These are phyloP conservation scores for Nigrospora oryzae DNA, from an alignment of 2,329 filamentous ascomycete genomes.

Conservation along the genomic window DNA sequence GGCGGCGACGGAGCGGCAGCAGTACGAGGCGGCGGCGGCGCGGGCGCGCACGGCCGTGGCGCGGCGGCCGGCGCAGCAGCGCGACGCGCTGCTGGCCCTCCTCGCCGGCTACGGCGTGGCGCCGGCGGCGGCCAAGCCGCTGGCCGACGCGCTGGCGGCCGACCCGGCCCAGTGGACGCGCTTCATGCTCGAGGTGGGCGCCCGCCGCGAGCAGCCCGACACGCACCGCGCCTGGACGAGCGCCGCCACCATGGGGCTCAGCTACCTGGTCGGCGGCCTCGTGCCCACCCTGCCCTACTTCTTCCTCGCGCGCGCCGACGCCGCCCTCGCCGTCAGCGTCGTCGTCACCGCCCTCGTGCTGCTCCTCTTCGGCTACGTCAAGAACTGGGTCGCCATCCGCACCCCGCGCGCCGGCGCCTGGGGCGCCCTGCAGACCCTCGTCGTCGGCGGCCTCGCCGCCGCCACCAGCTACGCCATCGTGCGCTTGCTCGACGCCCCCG, in stretches of 20 bases:
- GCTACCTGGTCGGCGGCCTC: slow-evolving; percentile 49
- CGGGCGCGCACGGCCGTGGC: slow-evolving; percentile 16
- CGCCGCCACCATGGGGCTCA: slow-evolving; percentile 45
- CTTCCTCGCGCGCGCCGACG: slow-evolving; percentile 25
- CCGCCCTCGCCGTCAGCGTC: slow-evolving; percentile 33
- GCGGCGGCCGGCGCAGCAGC: slow-evolving; percentile 6
- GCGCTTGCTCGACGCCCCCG: slow-evolving; percentile 37
- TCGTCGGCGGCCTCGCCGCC: slow-evolving; percentile 57
- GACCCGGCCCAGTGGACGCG: slow-evolving; percentile 21
- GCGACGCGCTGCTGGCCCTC: slow-evolving; percentile 15
- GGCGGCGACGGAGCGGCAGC: slow-evolving; percentile 28
- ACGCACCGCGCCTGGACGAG: slow-evolving; percentile 25
- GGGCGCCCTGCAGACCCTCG: slow-evolving; percentile 55
- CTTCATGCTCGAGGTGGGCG: slow-evolving; percentile 28
- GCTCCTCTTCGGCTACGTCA: slow-evolving; percentile 35
- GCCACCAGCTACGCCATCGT: slow-evolving; percentile 58
- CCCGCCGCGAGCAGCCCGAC: slow-evolving; percentile 17
- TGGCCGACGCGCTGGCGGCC: slow-evolving; percentile 21
- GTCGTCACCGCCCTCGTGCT: slow-evolving; percentile 33
- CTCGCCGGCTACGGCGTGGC: slow-evolving; percentile 23
- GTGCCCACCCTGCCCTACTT: slow-evolving; percentile 49
- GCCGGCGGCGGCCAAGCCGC: slow-evolving; percentile 14
- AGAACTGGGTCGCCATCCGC: slow-evolving; percentile 36
- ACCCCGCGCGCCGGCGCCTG: slow-evolving; percentile 45
- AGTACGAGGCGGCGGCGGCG: slow-evolving; percentile 30